Evolutionary conservation across 805 yeast species (phyloP), one percentile per base, ranked within the genome.

Genomic region (Komagataella ulmi): DNA sequence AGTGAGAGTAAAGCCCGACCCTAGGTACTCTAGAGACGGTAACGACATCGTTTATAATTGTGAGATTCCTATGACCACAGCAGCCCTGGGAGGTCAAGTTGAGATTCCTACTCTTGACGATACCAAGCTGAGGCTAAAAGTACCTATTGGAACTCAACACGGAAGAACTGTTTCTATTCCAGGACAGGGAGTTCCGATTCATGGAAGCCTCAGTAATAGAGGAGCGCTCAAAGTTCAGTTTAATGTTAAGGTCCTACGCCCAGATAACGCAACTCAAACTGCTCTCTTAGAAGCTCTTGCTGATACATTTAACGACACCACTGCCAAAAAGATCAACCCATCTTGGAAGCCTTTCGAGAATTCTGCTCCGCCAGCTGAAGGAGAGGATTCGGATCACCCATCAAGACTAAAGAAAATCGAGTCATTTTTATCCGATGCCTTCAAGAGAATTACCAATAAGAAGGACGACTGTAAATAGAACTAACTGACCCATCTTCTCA

Each of bases 211-310:
- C 24, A 68, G 66, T 46, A 71, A 73, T 54, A 77, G 93, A 61
- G 99, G 98, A 49, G 87, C 85, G 59, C 72, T 90, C 77, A 82
- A 79, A 58, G 87, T 93, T 17, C 72, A 79, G 10, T 75, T 89
- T 57, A 79, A 80, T 49, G 85, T 93, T 17, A 77, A 79, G 59
- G 80, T 89, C 3, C 70, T 82, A 58, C 77, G 81, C 53, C 95
- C 98, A 2, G 75, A 76, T 52, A 83, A 86, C 21, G 86, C 91
- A 12, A 83, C 93, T 1, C 96, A 93, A 65, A 83, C 82, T 10
- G 95, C 95, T 24, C 71, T 93, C 52, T 74, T 95, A 60, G 99
- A 93, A 65, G 96, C 97, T 0, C 74, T 93, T 56, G 99, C 99
- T 1, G 97, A 89, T 62, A 85, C 95, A 2, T 77, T 85, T 49